Conservation (phyloP, 2,329 filamentous ascomycete species). For the Rhexocercosporidium sp. region DNA sequence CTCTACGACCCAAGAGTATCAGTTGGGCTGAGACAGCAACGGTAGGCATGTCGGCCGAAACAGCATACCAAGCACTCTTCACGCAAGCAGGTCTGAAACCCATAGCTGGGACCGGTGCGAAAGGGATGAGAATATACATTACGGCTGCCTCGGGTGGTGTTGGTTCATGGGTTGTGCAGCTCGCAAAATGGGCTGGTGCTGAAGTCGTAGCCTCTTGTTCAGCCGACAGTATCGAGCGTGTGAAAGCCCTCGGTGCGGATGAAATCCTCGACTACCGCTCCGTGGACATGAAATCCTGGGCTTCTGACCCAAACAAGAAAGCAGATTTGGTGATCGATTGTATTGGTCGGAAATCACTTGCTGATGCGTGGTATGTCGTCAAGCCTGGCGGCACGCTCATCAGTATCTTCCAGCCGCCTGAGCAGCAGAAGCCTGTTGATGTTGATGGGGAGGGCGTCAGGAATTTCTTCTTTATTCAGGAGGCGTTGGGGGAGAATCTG, state of each 20-base stretch:
- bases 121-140: conserved; percentile 48
- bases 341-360: conserved; percentile 46
- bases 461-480: conserved; percentile 50
- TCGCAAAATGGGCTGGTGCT: conserved; percentile 45
- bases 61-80: conserved; percentile 52
- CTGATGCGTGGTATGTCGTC: conserved; percentile 50
- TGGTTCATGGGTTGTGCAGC: conserved; percentile 51
- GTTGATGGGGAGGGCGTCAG: conserved; percentile 35
- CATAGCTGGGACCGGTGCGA: conserved; percentile 30
- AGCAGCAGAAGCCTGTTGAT: conserved; percentile 40
- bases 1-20: conserved; percentile 43
- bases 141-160: conserved; percentile 52
- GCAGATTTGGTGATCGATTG: conserved; percentile 53
- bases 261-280: conserved; percentile 46
- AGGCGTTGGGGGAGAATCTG: conserved; percentile 45
- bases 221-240: conserved; percentile 45
- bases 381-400: conserved; percentile 46
- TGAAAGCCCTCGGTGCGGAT: conserved; percentile 47
- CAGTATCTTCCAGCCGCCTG: conserved; percentile 48
- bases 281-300: conserved; percentile 43
- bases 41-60: conserved; percentile 48
- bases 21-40: conserved; percentile 46
- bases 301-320: conserved; percentile 35
- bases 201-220: conserved; percentile 49
- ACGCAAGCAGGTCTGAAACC: conserved; percentile 42